Conservation (phyloP, 2,329 filamentous ascomycete species). For the Ascochyta clinopodiicola region DNA sequence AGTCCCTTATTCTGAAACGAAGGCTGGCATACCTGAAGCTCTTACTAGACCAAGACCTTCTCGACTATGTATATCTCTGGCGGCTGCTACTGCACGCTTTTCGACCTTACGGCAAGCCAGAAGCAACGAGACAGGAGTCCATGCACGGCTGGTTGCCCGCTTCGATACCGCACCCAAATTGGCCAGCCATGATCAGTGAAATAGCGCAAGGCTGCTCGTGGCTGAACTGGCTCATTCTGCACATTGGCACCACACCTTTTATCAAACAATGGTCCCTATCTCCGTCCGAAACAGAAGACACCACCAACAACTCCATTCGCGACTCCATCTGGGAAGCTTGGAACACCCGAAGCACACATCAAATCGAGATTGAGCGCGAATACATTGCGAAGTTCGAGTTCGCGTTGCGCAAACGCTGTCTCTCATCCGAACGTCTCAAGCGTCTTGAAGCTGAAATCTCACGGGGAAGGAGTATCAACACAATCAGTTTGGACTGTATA, state of each 20-base stretch:
- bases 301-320: slow-evolving; percentile 4
- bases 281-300: background rate
- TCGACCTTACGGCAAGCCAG: slow-evolving; percentile 20
- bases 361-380: slow-evolving; percentile 26
- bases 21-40: slow-evolving; percentile 11
- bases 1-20: slow-evolving; percentile 17
- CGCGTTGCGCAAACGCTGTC: slow-evolving; percentile 21
- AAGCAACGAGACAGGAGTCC: background rate
- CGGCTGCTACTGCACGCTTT: slow-evolving; percentile 18
- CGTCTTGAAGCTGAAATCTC: slow-evolving; percentile 19
- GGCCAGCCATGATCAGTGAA: slow-evolving; percentile 19
- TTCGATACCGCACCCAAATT: slow-evolving; percentile 2
- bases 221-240: slow-evolving; percentile 25
- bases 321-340: slow-evolving; percentile 18
- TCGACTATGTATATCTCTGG: slow-evolving; percentile 25
- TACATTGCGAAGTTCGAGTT: slow-evolving; percentile 25
- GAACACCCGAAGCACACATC: slow-evolving; percentile 12
- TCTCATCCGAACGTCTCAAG: slow-evolving; percentile 12
- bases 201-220: slow-evolving; percentile 27
- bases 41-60: slow-evolving; percentile 16
- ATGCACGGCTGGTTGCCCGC: background rate
- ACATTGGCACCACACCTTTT: slow-evolving; percentile 19
- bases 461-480: slow-evolving; percentile 21
- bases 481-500: slow-evolving; percentile 28
- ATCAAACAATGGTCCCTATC: slow-evolving; percentile 19